Conservation (phyloP, 2,329 filamentous ascomycete genomes). For the Trichophyton verrucosum region DNA sequence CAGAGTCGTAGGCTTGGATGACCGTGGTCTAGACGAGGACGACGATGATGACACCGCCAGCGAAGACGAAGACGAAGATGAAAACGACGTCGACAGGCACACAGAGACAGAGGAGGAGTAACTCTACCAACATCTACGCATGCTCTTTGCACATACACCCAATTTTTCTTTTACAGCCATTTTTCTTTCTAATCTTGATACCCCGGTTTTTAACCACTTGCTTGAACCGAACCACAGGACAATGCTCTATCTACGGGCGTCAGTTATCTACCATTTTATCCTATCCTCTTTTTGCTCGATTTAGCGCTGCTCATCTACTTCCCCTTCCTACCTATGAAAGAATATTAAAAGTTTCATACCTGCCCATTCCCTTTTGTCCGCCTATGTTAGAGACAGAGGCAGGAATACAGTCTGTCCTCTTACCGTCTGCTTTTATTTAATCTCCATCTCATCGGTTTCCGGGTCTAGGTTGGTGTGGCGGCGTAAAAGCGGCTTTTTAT, state of each 20-base stretch:
- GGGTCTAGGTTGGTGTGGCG: background rate
- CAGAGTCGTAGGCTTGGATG: slow-evolving; percentile 53
- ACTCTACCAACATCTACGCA: background rate
- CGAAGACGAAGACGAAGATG: slow-evolving; percentile 19
- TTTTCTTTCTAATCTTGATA: slow-evolving; percentile 1
- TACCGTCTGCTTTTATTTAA: background rate
- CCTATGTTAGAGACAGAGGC: background rate
- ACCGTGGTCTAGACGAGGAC: slow-evolving; percentile 42
- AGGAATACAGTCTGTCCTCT: background rate
- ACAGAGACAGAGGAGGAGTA: slow-evolving; percentile 25
- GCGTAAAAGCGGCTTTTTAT: background rate
- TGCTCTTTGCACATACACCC: background rate
- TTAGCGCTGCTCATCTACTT: background rate
- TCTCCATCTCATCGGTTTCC: background rate
- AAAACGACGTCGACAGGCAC: slow-evolving; percentile 22
- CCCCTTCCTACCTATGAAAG: background rate
- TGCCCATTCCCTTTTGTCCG: background rate
- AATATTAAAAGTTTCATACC: background rate
- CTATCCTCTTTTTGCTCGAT: background rate
- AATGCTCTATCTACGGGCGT: background rate
- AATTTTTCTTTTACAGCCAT: background rate
- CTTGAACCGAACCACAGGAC: background rate
- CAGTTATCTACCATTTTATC: background rate
- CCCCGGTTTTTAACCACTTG: background rate
- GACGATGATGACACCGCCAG: slow-evolving; percentile 37